Conservation (phyloP, 495 filamentous ascomycete species). For the Cercophora newfieldiana region DNA sequence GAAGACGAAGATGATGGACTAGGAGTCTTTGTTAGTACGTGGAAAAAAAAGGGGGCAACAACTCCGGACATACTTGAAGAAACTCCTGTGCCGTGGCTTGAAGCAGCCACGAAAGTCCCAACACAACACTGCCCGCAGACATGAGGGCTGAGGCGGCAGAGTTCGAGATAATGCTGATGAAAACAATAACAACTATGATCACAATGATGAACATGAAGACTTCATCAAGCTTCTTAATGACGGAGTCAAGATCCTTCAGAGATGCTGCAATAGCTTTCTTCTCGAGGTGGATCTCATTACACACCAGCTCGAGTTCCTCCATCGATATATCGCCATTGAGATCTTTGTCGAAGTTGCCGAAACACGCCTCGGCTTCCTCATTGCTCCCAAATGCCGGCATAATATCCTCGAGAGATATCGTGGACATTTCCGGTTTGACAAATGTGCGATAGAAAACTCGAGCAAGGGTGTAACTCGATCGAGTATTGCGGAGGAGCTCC, state of each 20-base stretch:
- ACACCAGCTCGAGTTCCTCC: constrained; percentile 90
- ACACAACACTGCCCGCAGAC: constrained; percentile 78
- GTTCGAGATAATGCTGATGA: constrained; percentile 84
- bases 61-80: constrained; percentile 43
- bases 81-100: constrained; percentile 93
- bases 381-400: constrained; percentile 76
- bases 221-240: constrained; percentile 86
- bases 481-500: constrained; percentile 68
- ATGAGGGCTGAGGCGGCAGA: constrained; percentile 82
- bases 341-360: constrained; percentile 92
- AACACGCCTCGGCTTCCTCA: constrained; percentile 90
- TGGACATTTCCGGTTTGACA: constrained; percentile 69
- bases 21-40: background rate
- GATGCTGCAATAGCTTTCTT: constrained; percentile 94
- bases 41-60: background rate
- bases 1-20: constrained; percentile 92
- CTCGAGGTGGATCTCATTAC: constrained; percentile 92
- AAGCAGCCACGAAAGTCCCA: constrained; percentile 91
- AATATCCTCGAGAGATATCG: constrained; percentile 73
- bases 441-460: constrained; percentile 92
- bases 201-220: constrained; percentile 84
- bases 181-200: constrained; percentile 76
- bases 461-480: constrained; percentile 81
- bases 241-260: constrained; percentile 91
- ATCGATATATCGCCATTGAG: constrained; percentile 96